phyloP scores from a whole-genome alignment of 2,329 filamentous ascomycete genomes.

The Xylaria multiplex region DNA sequence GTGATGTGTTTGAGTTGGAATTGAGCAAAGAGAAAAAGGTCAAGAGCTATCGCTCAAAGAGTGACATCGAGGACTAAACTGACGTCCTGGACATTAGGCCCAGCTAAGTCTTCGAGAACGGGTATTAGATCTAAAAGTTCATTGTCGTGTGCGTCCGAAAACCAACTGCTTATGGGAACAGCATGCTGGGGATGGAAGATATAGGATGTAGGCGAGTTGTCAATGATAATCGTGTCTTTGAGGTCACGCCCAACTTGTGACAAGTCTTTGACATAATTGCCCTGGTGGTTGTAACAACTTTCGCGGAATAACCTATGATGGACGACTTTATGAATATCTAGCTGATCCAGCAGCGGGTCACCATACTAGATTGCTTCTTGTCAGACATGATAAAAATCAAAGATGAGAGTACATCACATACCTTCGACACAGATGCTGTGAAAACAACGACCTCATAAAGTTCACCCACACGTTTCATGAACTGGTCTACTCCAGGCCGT shows the following conservation, averaged over 20 bases:
- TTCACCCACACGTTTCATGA: conserved; percentile 98
- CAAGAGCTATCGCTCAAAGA: conserved; percentile 61
- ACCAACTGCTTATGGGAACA: conserved; percentile 99
- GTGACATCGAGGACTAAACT: conserved; percentile 96
- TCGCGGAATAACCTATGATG: conserved; percentile 97
- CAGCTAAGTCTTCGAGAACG: conserved; percentile 95
- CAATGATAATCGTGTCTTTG: conserved; percentile 98
- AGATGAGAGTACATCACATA: conserved; percentile 53
- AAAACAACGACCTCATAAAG: conserved; percentile 99
- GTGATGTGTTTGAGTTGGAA: conserved; percentile 40
- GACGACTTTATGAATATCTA: conserved; percentile 96
- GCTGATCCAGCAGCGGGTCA: conserved; percentile 92
- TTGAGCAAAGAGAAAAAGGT: conserved; percentile 46
- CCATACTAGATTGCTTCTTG: conserved; percentile 73
- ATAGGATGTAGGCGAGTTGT: conserved; percentile 98
- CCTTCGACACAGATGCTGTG: conserved; percentile 97
- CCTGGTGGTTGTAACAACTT: conserved; percentile 99
- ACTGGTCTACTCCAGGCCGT: conserved; percentile 96
- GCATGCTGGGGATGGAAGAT: conserved; percentile 99
- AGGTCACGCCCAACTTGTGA: conserved; percentile 96
- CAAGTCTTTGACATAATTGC: conserved; percentile 99
- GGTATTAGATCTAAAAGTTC: conserved; percentile 97
- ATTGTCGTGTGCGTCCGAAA: conserved; percentile 99
- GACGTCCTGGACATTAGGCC: conserved; percentile 89
- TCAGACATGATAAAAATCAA: conserved; percentile 37